Conservation (phyloP, 495 filamentous ascomycete species). For the Venustampulla echinocandica region DNA sequence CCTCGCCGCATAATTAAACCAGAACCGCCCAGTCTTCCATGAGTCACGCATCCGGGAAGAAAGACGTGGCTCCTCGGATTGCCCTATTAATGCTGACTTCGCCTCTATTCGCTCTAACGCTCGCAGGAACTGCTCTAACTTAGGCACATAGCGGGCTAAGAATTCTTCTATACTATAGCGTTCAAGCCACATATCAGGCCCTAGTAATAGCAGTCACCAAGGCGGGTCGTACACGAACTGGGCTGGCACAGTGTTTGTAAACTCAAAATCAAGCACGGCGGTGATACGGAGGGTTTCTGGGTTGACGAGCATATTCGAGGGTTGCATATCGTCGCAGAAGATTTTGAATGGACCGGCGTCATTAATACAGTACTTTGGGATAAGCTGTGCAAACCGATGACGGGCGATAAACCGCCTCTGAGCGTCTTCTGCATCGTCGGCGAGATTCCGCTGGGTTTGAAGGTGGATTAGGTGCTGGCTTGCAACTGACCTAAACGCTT, state of each 20-base stretch:
- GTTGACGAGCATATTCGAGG: constrained; percentile 35
- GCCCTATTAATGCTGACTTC: constrained; percentile 8
- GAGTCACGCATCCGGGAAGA: constrained; percentile 34
- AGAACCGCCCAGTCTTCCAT: constrained; percentile 32
- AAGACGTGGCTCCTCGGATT: constrained; percentile 16
- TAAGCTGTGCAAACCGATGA: constrained; percentile 30
- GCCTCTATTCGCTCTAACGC: constrained; percentile 19
- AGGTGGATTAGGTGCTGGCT: constrained; percentile 31
- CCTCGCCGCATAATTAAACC: constrained; percentile 34
- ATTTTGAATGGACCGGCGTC: constrained; percentile 31
- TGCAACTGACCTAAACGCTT: constrained; percentile 28
- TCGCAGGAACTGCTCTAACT: constrained; percentile 23
- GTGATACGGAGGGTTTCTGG: constrained; percentile 32
- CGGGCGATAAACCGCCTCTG: constrained; percentile 32
- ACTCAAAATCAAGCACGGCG: constrained; percentile 35
- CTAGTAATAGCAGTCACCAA: constrained; percentile 27
- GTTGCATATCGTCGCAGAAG: constrained; percentile 36
- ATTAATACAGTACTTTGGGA: constrained; percentile 29
- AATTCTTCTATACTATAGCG: constrained; percentile 29
- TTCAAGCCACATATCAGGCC: constrained; percentile 28
- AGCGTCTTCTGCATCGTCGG: constrained; percentile 26
- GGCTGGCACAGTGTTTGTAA: constrained; percentile 34
- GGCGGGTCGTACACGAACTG: constrained; percentile 35
- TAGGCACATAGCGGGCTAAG: constrained; percentile 28
- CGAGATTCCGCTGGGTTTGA: constrained; percentile 33